phyloP scores from a whole-genome alignment of 352 stramenopile genomes.

The Pilasporangium apinafurcum region DNA sequence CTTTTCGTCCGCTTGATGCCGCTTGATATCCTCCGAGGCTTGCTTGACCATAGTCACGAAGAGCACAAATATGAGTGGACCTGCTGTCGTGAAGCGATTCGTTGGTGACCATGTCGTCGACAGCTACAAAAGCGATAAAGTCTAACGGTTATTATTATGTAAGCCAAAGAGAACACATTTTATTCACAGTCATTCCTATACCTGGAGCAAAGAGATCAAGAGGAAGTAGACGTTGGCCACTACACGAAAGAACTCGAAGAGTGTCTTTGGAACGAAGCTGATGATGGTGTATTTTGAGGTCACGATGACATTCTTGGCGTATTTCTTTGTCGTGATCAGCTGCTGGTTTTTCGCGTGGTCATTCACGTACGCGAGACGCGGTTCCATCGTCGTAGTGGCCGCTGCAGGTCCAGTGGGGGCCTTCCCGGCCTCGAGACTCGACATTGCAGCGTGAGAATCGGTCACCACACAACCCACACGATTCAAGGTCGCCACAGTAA shows the following conservation, averaged over 20 bases:
- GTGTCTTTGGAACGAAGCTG: conserved; percentile 91
- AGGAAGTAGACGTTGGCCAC: conserved; percentile 95
- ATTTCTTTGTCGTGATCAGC: conserved; percentile 34
- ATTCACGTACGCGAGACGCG: conserved; percentile 51
- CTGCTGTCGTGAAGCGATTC: conserved; percentile 68
- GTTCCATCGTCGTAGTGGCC: conserved; percentile 9
- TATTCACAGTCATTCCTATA: background rate
- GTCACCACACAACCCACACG: too few species aligned
- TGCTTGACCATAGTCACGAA: conserved; percentile 76
- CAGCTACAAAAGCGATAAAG: conserved; percentile 18
- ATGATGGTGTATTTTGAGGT: conserved; percentile 90
- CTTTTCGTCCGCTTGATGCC: conserved; percentile 57
- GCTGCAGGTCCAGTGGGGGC: conserved; percentile 5
- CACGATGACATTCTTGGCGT: conserved; percentile 76
- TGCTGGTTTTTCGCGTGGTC: conserved; percentile 43
- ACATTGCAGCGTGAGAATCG: too few species aligned
- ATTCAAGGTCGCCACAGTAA: too few species aligned
- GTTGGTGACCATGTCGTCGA: conserved; percentile 59
- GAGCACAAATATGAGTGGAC: conserved; percentile 64
- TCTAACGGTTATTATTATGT: background rate
- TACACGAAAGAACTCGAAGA: conserved; percentile 92
- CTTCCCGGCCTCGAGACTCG: too few species aligned
- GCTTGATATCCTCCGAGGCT: conserved; percentile 59
- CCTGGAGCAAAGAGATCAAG: conserved; percentile 89
- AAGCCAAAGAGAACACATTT: background rate